These are phyloP conservation scores for Biscogniauxia marginata DNA, from an alignment of 2,329 filamentous ascomycete species.

Conservation along the genomic window DNA sequence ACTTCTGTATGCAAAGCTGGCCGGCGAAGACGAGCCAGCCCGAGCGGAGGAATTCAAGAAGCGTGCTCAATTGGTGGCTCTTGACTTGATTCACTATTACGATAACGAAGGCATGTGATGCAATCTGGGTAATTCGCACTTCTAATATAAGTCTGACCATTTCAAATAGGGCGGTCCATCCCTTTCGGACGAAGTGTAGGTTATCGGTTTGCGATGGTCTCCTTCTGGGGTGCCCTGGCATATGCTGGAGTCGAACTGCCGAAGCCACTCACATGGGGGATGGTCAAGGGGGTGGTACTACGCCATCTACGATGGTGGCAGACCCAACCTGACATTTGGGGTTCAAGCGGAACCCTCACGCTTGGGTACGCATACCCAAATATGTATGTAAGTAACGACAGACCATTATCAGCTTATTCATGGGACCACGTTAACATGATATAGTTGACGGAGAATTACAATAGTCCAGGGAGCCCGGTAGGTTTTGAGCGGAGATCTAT, in stretches of 20 bases:
- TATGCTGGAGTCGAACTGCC: constrained; percentile 75
- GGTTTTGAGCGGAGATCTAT: constrained; percentile 20
- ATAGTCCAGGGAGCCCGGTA: constrained; percentile 67
- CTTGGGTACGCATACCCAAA: constrained; percentile 79
- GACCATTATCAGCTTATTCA: not conserved
- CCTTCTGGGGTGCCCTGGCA: constrained; percentile 76
- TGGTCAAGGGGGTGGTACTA: constrained; percentile 73
- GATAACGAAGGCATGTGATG: constrained; percentile 54
- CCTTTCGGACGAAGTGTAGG: constrained; percentile 77
- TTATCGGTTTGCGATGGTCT: constrained; percentile 84
- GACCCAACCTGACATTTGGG: constrained; percentile 72
- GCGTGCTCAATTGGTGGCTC: constrained; percentile 63
- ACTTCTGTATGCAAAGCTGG: constrained; percentile 72
- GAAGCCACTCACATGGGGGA: constrained; percentile 71
- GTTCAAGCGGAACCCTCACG: constrained; percentile 69
- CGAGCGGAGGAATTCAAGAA: constrained; percentile 68
- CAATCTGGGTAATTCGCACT: not conserved
- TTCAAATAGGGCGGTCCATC: constrained; percentile 55
- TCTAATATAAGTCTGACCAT: not conserved
- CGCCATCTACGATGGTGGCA: constrained; percentile 80
- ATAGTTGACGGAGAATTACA: constrained; percentile 78
- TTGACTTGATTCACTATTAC: constrained; percentile 75
- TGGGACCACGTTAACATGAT: constrained; percentile 8
- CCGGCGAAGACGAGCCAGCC: constrained; percentile 62
- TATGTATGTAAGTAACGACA: constrained; percentile 55